Percentiles rank a stretch among this genome's conserved stretches.
Conservation (phyloP, 73 alveolate genomes). For the Tetrahymena malaccensis region DNA sequence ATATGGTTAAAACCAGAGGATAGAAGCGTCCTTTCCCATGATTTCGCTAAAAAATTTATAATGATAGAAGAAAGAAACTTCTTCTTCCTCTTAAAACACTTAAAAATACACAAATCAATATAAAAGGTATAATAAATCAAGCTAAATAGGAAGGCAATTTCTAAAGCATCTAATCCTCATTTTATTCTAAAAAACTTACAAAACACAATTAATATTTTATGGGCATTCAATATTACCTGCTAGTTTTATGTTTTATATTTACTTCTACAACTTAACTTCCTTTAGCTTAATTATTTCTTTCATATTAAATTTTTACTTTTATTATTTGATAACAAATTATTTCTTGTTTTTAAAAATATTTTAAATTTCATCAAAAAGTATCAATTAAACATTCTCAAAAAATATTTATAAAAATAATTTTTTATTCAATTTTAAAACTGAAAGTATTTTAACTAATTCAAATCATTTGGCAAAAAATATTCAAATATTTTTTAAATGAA, state of each 20-base stretch:
- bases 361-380: no score
- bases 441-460: no score
- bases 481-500: no score
- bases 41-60: background rate
- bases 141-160: background rate
- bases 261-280: background rate
- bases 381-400: no score
- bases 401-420: no score
- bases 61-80: background rate
- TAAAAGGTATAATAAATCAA: background rate
- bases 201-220: background rate
- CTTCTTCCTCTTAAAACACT: background rate
- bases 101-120: background rate
- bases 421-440: no score
- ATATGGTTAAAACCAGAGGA: background rate
- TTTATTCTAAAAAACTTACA: background rate
- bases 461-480: no score
- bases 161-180: background rate
- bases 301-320: no score
- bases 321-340: no score
- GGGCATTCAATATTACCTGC: background rate
- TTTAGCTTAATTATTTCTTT: background rate
- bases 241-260: background rate
- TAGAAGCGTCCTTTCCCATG: background rate
- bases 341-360: no score